Base-by-base conservation (phyloP, 208 protist species). In the Leishmania major region DNA sequence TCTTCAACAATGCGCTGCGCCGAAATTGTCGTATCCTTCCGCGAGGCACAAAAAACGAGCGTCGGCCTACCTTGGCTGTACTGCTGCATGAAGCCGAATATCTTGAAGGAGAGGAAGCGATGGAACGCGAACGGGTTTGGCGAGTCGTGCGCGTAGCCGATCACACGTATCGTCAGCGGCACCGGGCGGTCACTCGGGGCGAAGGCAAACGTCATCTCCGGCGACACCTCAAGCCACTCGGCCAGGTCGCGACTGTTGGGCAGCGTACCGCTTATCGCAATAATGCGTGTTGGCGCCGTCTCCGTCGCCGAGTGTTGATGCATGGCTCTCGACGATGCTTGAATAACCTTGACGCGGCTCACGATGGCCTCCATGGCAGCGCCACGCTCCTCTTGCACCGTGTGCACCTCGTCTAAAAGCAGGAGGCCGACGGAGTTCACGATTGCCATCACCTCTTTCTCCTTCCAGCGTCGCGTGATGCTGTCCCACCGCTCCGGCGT, bases 401-500 rank as follows among this genome's bases (percentile, higher is more conserved):
- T 94, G 89, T 99, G 97, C 1, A 99, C 92, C 82, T 99, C 97
- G 75, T 99, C 97, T 22, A 99, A 83, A 1, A 98, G 88, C 11
- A 99, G 81, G 11, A 99, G 79, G 0, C 83, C 88, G 1, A 98
- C 95, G 0, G 91, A 88, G 71, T 89, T 87, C 17, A 98, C 93
- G 43, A 98, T 88, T 28, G 80, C 80, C 78, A 91, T 87, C 47
- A 96, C 87, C 49, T 90, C 87, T 40, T 89, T 88, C 78, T 98
- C 94, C 51, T 93, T 92, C 93, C 95, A 98, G 5, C 96, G 89
- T 1, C 97, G 93, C 51, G 96, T 98, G 73, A 99, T 96, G 81
- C 93, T 96, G 84, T 99, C 97, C 93, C 94, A 99, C 3, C 97
- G 93, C 85, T 99, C 96, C 55, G 97, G 97, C 17, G 97, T 99